Conservation (phyloP, 148 eudicot species). For the Talinum fruticosum region DNA sequence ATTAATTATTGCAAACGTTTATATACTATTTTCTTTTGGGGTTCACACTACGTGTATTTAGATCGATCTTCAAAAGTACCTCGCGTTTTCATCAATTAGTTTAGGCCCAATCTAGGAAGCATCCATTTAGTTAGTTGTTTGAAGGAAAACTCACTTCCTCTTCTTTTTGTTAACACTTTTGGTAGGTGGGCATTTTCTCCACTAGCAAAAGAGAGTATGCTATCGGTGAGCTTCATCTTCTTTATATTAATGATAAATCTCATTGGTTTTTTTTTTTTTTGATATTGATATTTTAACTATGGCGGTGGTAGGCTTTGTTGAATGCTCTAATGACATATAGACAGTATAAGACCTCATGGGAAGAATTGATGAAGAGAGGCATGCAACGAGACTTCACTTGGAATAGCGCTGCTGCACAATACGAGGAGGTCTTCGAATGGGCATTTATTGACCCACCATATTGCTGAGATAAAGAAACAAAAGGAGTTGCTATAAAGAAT, state of each 20-base stretch:
- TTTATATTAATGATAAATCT: too few species aligned
- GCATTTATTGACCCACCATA: conserved; percentile 83
- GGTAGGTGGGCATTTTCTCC: conserved; percentile 94
- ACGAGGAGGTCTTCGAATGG: conserved; percentile 87
- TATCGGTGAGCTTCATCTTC: conserved; percentile 51
- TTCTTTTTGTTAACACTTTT: conserved; percentile 13
- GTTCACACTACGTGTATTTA: too few species aligned
- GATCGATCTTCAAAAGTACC: too few species aligned
- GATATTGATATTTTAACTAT: too few species aligned
- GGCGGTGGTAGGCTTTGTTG: conserved; percentile 47
- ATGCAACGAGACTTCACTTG: conserved; percentile 77
- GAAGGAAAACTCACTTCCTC: background rate
- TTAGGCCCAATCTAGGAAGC: background rate
- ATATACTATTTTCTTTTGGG: too few species aligned
- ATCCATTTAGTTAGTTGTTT: background rate
- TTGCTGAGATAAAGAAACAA: conserved; percentile 17
- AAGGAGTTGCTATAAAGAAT: background rate
- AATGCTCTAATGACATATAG: conserved; percentile 61
- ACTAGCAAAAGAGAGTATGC: conserved; percentile 63
- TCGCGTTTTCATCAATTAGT: too few species aligned
- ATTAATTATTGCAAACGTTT: too few species aligned
- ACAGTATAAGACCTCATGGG: conserved; percentile 78
- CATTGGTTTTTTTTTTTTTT: background rate
- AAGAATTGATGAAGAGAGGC: conserved; percentile 85
- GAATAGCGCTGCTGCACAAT: conserved; percentile 90